These are phyloP conservation scores for Capsella rubella DNA, from an alignment of 441 rosid genomes.

Conservation along the genomic window DNA sequence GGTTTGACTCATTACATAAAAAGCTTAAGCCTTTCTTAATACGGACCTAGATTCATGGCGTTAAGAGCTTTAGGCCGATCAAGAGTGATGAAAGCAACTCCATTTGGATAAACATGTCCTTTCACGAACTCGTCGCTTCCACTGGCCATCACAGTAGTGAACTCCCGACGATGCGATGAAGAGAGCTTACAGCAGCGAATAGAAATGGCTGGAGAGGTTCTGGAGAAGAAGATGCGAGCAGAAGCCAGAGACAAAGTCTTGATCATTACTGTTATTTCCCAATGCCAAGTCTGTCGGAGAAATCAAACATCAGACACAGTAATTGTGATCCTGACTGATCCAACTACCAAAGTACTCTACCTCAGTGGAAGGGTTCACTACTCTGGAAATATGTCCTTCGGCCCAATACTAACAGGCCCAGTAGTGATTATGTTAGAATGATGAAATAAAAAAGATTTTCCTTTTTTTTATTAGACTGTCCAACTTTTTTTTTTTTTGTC, in stretches of 20 bases:
- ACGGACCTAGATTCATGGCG: constrained; percentile 67
- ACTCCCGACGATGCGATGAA: not conserved
- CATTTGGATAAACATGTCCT: constrained; percentile 73
- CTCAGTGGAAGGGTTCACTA: no score
- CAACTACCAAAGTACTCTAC: no score
- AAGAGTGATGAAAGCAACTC: constrained; percentile 86
- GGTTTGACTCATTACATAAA: not conserved
- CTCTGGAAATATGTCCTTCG: no score
- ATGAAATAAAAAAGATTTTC: no score
- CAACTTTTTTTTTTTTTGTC: no score
- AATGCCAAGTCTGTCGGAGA: constrained; percentile 8
- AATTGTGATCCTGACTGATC: no score
- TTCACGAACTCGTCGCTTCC: constrained; percentile 71
- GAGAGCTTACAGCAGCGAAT: constrained; percentile 21
- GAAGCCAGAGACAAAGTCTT: constrained; percentile 45
- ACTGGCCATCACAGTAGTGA: constrained; percentile 60
- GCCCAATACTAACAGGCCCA: no score
- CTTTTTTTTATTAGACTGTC: no score
- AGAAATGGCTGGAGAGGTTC: not conserved
- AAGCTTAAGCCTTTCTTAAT: not conserved
- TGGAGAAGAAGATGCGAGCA: constrained; percentile 49
- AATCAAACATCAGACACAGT: constrained; percentile 13
- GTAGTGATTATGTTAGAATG: no score
- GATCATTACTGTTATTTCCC: constrained; percentile 42
- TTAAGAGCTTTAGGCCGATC: constrained; percentile 94